phyloP scores from a whole-genome alignment of 2,329 filamentous ascomycete genomes.

The Fusarium tuaranense region DNA sequence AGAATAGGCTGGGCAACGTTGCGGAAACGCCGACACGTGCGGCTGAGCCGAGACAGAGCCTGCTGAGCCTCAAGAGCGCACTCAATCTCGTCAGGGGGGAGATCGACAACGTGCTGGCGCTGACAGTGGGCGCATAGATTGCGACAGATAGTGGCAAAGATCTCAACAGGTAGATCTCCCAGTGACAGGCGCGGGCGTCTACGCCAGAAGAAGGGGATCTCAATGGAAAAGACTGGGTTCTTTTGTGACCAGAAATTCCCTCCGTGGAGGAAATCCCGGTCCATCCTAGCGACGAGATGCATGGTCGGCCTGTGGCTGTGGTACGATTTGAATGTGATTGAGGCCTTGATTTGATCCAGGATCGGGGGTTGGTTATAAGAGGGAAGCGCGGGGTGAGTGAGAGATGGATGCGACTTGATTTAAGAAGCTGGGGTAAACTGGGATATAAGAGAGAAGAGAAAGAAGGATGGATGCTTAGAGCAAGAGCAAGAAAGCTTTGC shows the following conservation, averaged over 20 bases:
- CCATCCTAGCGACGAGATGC: slow-evolving; percentile 39
- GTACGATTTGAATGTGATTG: slow-evolving; percentile 8
- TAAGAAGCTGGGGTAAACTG: neutral
- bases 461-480: slow-evolving; percentile 1
- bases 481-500: neutral
- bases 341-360: slow-evolving; percentile 13
- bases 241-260: slow-evolving; percentile 25
- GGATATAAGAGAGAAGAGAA: neutral
- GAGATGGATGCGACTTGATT: neutral
- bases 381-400: neutral
- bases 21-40: slow-evolving; percentile 41
- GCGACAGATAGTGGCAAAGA: slow-evolving; percentile 42
- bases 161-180: slow-evolving; percentile 40
- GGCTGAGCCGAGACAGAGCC: slow-evolving; percentile 42
- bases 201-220: slow-evolving; percentile 21
- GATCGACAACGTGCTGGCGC: slow-evolving; percentile 41
- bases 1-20: slow-evolving; percentile 39
- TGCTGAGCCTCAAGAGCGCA: slow-evolving; percentile 39
- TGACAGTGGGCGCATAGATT: slow-evolving; percentile 44
- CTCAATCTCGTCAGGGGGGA: slow-evolving; percentile 38
- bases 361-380: slow-evolving; percentile 11
- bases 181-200: slow-evolving; percentile 34
- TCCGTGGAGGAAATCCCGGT: slow-evolving; percentile 39
- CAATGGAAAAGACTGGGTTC: slow-evolving; percentile 17
- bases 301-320: slow-evolving; percentile 11